Evolutionary conservation across 2,329 filamentous ascomycete species (phyloP), one percentile per base, ranked within the genome.

Genomic region (Penicillium verrucosum): DNA sequence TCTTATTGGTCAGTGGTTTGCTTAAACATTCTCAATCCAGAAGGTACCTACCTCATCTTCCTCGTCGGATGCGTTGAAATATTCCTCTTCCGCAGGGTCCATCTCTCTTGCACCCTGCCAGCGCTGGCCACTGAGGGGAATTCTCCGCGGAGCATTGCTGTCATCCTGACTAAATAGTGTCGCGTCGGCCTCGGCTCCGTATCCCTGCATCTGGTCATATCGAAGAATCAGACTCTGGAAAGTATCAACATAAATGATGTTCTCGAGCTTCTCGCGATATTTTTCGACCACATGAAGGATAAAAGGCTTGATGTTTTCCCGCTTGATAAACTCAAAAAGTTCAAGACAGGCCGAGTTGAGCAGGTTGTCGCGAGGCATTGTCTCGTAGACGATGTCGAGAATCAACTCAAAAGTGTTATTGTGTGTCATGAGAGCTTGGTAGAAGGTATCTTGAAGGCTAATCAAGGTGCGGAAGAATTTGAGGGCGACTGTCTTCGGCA

Each of bases 331-430:
- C 68, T 96, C 92, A 63, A 99, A 97, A 42, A 99, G 84, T 69
- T 99, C 94, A 10, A 97, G 81, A 66, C 91, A 96, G 9, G 92
- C 93, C 0, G 93, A 97, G 73, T 94, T 95, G 32, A 97, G 81
- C 3, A 99, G 81, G 65, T 97, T 97, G 73, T 99, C 93, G 41
- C 92, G 85, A 1, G 92, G 90, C 84, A 97, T 89, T 0, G 91
- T 94, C 63, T 89, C 85, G 54, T 89, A 83, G 34, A 97, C 83
- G 37, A 97, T 87, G 63, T 94, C 85, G 14, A 99, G 80, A 34
- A 97, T 89, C 0, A 92, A 89, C 40, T 89, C 89, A 57, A 97
- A 86, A 0, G 94, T 85, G 58, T 87, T 85, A 70, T 92, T 89
- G 64, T 92, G 86, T 27, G 88, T 89, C 65, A 97, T 84, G 65